These are phyloP conservation scores for Hermanozyma aechmeae DNA, from an alignment of 805 yeast species.

Conservation along the genomic window DNA sequence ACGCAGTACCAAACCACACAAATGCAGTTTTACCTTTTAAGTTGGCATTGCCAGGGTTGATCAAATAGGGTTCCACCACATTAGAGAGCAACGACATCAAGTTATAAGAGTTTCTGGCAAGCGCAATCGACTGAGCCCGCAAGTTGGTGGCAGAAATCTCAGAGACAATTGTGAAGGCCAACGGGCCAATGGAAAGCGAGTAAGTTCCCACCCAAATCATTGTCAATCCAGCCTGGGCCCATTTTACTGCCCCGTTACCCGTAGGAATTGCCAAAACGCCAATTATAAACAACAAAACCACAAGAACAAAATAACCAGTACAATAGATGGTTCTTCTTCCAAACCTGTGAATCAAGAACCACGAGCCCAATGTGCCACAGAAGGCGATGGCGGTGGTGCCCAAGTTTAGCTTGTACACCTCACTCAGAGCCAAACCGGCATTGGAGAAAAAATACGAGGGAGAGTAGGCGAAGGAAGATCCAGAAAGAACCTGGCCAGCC, in stretches of 20 bases:
- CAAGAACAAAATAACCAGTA: conserved; percentile 1
- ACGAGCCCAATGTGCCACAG: conserved; percentile 4
- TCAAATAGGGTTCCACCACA: conserved; percentile 5
- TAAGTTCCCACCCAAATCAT: conserved; percentile 7
- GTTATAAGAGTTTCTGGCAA: conserved; percentile 5
- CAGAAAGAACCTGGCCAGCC: conserved; percentile 6
- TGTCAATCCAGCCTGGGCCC: conserved; percentile 17
- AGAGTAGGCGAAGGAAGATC: conserved; percentile 5
- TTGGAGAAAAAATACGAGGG: conserved; percentile 6
- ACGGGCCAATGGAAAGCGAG: conserved; percentile 6
- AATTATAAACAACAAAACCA: conserved; percentile 2
- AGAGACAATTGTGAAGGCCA: conserved; percentile 6
- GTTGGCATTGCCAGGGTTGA: conserved; percentile 6
- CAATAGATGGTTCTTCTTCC: conserved; percentile 5
- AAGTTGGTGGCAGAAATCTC: conserved; percentile 5
- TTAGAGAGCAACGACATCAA: conserved; percentile 5
- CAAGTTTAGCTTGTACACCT: conserved; percentile 5
- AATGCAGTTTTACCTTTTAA: conserved; percentile 7
- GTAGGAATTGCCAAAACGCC: conserved; percentile 8
- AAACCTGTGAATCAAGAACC: conserved; percentile 4
- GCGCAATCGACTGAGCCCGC: conserved; percentile 6
- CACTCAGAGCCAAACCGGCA: conserved; percentile 5
- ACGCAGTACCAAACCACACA: no score
- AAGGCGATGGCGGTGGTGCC: conserved; percentile 6
- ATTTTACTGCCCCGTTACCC: conserved; percentile 8